Evolutionary conservation across 2,329 filamentous ascomycete species (phyloP).

Genomic region (Exophiala spinifera): DNA sequence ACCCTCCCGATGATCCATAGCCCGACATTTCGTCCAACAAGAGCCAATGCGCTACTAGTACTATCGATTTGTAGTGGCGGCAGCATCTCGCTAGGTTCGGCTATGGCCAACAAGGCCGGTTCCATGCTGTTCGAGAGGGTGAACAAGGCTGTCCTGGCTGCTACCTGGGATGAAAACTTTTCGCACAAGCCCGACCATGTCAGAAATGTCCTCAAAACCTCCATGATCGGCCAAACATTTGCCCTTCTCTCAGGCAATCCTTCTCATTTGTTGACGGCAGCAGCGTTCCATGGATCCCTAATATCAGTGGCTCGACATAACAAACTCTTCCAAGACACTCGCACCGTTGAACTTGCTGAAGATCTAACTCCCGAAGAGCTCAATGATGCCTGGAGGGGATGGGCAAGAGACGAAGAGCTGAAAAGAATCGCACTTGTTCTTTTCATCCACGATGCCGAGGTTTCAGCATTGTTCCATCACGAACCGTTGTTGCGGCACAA

Average conservation of each 20-base stretch:
- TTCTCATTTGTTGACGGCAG: conserved; percentile 11
- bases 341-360: conserved; percentile 1
- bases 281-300: conserved; percentile 14
- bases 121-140: conserved; percentile 30
- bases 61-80: conserved; percentile 31
- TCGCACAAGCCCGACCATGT: conserved; percentile 2
- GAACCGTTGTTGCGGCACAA: conserved; percentile 19
- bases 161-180: conserved; percentile 12
- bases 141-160: conserved; percentile 30
- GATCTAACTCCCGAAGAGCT: conserved; percentile 5
- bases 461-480: conserved; percentile 17
- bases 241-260: conserved; percentile 16
- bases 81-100: conserved; percentile 29
- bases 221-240: conserved; percentile 22
- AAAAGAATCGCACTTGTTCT: conserved; percentile 6
- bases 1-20: conserved; percentile 30
- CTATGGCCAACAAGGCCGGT: conserved; percentile 22
- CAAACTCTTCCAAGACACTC: background rate
- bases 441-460: conserved; percentile 15
- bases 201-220: conserved; percentile 7
- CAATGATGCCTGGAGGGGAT: conserved; percentile 10
- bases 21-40: conserved; percentile 28
- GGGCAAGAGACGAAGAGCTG: conserved; percentile 16
- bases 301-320: conserved; percentile 12
- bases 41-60: conserved; percentile 27